Base-by-base conservation (phyloP, 129 eudicot genomes). In the Flaveria brownii region DNA sequence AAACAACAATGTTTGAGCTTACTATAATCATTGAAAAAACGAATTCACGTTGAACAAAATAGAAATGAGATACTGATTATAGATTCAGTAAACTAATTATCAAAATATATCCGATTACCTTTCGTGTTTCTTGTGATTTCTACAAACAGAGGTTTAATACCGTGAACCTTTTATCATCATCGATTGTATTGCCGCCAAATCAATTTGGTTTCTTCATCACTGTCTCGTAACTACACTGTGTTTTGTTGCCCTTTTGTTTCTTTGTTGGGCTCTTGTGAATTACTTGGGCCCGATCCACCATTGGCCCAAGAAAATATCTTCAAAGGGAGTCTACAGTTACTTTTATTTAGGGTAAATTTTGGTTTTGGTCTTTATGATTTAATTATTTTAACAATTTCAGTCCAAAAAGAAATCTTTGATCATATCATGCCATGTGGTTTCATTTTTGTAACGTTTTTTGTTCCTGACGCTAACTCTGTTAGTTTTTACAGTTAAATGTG, bases 161-260 rank as follows among this genome's bases (percentile, higher is more conserved):
- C 14, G 17, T 3, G 14, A 49, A 4, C 39, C 60, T 5, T 66
- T 41, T 73, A 20, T 39, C 69, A 60, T 59, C 60, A 23, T 42
- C 45, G 50, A 26, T 57, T 74, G 71, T 43, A 6, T 79, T 80
- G 83, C 83, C 83, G 83, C 83, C 69, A 54, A 72, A 80, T 72
- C 69, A 74, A 75, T 67, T 59, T 75, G 72, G 72, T 75, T 74
- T 74, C 46, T 54, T 67, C 75, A 25, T 63, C 15, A 28, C 4
- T 30, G 25, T 17, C n/a, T 23, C 17, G 70, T 43, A 46, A 57
- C 11, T 0, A 4, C 17, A 33, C 64, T 70, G 22, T 69, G 11
- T 20, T 15, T 20, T 57, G 65, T 59, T 59, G 16, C 65, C 30
- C 47, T 46, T 45, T 43, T 8, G 41, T 7, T 16, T 16, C 36